phyloP scores from a whole-genome alignment of 2,329 filamentous ascomycete genomes.

The Sarocladium strictum region DNA sequence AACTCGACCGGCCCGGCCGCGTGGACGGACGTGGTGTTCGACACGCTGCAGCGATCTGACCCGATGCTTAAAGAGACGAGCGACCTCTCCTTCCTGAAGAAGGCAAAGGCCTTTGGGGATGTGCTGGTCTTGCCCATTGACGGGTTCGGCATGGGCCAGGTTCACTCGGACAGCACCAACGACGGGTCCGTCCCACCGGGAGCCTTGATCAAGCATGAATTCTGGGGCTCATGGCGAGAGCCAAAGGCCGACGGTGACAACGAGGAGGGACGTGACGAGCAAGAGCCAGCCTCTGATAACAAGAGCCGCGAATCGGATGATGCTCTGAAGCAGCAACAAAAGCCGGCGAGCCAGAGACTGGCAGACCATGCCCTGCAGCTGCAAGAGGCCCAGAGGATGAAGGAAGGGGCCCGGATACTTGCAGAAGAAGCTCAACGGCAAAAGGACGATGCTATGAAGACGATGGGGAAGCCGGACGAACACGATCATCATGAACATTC shows the following conservation, averaged over 20 bases:
- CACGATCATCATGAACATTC: neutral
- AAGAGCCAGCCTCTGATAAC: neutral
- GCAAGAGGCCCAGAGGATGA: neutral
- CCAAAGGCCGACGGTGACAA: neutral
- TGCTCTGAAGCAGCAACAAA: neutral
- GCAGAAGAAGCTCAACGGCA: neutral
- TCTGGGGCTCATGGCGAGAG: conserved; percentile 15
- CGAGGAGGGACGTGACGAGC: neutral
- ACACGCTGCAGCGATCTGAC: conserved; percentile 18
- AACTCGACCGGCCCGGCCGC: conserved; percentile 25
- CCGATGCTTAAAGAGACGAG: conserved; percentile 13
- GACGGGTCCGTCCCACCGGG: conserved; percentile 19
- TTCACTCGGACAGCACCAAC: conserved; percentile 21
- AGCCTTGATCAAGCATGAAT: conserved; percentile 21
- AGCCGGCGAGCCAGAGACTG: neutral
- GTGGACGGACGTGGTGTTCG: conserved; percentile 24
- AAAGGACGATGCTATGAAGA: neutral
- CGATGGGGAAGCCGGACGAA: neutral
- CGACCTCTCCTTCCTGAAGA: conserved; percentile 1
- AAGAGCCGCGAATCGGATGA: neutral
- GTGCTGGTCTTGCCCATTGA: conserved; percentile 21
- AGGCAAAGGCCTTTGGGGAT: conserved; percentile 14
- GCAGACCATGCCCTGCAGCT: neutral
- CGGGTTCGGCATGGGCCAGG: conserved; percentile 22
- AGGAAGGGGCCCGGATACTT: neutral